These are phyloP conservation scores for Rhodosporidiobolus odoratus DNA, from an alignment of 768 basidiomycete genomes.

Conservation along the genomic window DNA sequence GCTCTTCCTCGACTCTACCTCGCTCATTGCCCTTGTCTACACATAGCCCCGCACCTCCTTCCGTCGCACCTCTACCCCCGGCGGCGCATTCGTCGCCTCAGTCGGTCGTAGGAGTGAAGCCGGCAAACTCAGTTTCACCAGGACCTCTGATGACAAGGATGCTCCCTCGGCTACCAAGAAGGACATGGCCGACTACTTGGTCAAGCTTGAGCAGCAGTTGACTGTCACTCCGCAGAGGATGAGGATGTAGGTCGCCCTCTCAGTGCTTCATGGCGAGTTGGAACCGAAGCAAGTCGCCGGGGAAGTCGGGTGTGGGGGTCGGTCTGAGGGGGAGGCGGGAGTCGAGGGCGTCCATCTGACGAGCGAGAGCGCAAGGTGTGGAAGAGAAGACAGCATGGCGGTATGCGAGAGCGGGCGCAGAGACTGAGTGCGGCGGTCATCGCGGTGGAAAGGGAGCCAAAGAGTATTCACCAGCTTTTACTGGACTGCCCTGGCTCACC, in stretches of 20 bases:
- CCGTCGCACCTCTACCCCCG: slow-evolving; percentile 20
- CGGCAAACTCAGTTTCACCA: slow-evolving; percentile 28
- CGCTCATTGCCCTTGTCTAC: background rate
- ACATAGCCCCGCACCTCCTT: slow-evolving; percentile 13
- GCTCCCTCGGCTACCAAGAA: slow-evolving; percentile 80
- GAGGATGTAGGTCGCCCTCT: slow-evolving; percentile 50
- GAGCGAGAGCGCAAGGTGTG: no score
- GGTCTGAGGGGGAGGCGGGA: no score
- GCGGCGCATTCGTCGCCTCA: slow-evolving; percentile 26
- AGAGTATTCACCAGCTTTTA: background rate
- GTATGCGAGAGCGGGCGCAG: no score
- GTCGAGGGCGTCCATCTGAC: no score
- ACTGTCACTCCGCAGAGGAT: slow-evolving; percentile 82
- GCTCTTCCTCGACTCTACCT: background rate
- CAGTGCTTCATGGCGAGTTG: no score
- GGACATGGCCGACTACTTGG: slow-evolving; percentile 39
- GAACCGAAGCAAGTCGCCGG: background rate
- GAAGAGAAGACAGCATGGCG: no score
- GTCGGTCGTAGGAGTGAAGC: slow-evolving; percentile 25
- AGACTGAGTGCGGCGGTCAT: no score
- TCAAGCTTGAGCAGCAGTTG: slow-evolving; percentile 50
- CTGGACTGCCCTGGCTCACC: slow-evolving; percentile 31
- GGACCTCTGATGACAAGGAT: slow-evolving; percentile 53
- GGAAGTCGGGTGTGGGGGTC: background rate
- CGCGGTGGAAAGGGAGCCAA: no score